Evolutionary conservation across 1,284 basidiomycete genomes (phyloP).

Genomic region (Moesziomyces sp.): DNA sequence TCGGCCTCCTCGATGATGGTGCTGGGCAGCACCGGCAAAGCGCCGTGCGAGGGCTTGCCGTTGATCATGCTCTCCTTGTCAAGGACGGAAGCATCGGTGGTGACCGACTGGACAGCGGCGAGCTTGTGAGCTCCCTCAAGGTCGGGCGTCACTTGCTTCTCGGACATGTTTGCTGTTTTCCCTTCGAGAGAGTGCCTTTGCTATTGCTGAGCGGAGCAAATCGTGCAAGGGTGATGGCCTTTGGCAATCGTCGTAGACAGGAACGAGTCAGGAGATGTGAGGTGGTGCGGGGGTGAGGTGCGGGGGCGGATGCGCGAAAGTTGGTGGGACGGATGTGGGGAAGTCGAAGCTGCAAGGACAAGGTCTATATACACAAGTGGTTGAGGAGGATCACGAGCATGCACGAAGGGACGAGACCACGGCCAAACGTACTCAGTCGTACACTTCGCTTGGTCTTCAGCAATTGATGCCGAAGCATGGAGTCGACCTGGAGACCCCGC

Average conservation of each 20-base stretch:
- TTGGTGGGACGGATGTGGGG: slow-evolving; percentile 12
- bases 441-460: no score
- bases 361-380: slow-evolving; percentile 20
- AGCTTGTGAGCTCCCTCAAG: slow-evolving; percentile 37
- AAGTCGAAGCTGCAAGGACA: neutral
- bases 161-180: slow-evolving; percentile 18
- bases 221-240: no score
- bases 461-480: neutral
- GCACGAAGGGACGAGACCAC: no score
- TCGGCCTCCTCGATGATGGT: slow-evolving; percentile 46
- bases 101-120: slow-evolving; percentile 30
- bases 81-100: slow-evolving; percentile 35
- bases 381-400: no score
- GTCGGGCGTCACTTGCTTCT: slow-evolving; percentile 27
- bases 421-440: no score
- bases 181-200: slow-evolving; percentile 1
- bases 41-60: slow-evolving; percentile 24
- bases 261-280: neutral
- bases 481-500: slow-evolving; percentile 16
- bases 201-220: no score
- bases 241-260: no score
- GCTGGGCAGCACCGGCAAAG: slow-evolving; percentile 26
- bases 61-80: slow-evolving; percentile 39
- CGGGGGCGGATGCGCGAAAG: neutral
- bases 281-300: slow-evolving; percentile 2